A percentile compares a stretch with the other conserved stretches of the same genome.
Evolutionary conservation across 768 basidiomycete species (phyloP).

Genomic region (Lentinus tigrinus): DNA sequence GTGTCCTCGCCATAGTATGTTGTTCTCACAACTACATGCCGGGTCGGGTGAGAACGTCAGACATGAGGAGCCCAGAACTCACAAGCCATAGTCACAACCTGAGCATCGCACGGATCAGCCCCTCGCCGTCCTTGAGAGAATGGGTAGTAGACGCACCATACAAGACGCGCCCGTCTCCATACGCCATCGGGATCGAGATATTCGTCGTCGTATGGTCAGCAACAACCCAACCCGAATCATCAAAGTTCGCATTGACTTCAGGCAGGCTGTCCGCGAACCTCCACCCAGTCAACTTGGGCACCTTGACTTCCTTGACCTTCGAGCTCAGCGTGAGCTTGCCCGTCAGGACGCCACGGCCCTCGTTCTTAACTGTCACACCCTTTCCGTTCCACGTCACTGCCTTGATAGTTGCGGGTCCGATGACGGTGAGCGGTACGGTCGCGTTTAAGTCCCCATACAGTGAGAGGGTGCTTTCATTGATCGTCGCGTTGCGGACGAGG

Average conservation of each 20-base stretch:
- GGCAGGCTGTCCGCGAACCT: constrained; percentile 75
- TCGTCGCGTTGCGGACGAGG: constrained; percentile 43
- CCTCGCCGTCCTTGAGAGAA: too few relatives aligned
- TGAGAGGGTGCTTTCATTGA: constrained; percentile 38
- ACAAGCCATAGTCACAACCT: constrained; percentile 85
- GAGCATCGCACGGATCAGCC: neutral
- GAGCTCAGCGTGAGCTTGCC: constrained; percentile 41
- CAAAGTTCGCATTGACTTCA: constrained; percentile 57
- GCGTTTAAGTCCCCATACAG: constrained; percentile 69
- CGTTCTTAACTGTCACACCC: constrained; percentile 25
- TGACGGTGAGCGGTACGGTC: constrained; percentile 57
- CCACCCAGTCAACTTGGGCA: constrained; percentile 63
- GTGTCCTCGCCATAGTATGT: constrained; percentile 80
- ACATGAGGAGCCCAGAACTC: constrained; percentile 24
- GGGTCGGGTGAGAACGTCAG: neutral
- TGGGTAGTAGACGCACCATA: constrained; percentile 42
- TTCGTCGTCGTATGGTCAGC: constrained; percentile 75
- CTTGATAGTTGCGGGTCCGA: constrained; percentile 53
- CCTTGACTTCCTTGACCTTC: constrained; percentile 30
- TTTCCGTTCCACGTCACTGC: constrained; percentile 75
- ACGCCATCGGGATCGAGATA: constrained; percentile 64
- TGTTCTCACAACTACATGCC: constrained; percentile 68
- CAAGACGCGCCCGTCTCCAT: constrained; percentile 64
- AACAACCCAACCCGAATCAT: constrained; percentile 61
- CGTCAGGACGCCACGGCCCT: constrained; percentile 49